Evolutionary conservation across 768 basidiomycete species (phyloP).

Genomic region (Pleurotus djamor): DNA sequence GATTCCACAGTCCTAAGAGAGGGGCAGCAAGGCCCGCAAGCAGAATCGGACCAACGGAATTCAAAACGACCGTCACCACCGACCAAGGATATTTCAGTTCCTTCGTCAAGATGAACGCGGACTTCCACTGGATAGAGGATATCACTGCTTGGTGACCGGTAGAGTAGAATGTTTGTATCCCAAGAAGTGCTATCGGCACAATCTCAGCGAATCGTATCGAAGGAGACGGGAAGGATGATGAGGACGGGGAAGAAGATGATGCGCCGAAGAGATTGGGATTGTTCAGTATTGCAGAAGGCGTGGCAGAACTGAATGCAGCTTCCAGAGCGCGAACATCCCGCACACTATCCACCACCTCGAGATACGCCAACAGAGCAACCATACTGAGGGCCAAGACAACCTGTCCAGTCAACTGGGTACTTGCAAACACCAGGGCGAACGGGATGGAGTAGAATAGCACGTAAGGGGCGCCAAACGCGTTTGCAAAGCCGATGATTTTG

Average conservation of each 20-base stretch:
- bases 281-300: constrained; percentile 36
- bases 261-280: constrained; percentile 20
- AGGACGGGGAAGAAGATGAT: constrained; percentile 19
- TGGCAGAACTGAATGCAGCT: constrained; percentile 45
- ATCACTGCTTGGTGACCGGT: constrained; percentile 94
- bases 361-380: constrained; percentile 66
- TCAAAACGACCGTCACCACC: constrained; percentile 69
- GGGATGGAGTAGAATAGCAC: constrained; percentile 75
- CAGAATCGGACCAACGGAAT: constrained; percentile 74
- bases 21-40: constrained; percentile 66
- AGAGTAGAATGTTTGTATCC: constrained; percentile 73
- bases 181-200: constrained; percentile 72
- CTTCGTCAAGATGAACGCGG: constrained; percentile 80
- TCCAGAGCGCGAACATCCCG: constrained; percentile 65
- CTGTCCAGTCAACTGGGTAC: constrained; percentile 83
- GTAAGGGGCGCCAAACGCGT: constrained; percentile 88
- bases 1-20: constrained; percentile 81
- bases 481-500: constrained; percentile 80
- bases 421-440: constrained; percentile 60
- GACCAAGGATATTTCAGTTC: constrained; percentile 72
- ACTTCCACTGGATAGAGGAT: constrained; percentile 93
- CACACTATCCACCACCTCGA: constrained; percentile 81
- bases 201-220: constrained; percentile 63
- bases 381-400: constrained; percentile 64
- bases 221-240: constrained; percentile 14